Evolutionary conservation across 371 early-diverging fungal species (phyloP).

Genomic region (Syncephalastrum monosporum): DNA sequence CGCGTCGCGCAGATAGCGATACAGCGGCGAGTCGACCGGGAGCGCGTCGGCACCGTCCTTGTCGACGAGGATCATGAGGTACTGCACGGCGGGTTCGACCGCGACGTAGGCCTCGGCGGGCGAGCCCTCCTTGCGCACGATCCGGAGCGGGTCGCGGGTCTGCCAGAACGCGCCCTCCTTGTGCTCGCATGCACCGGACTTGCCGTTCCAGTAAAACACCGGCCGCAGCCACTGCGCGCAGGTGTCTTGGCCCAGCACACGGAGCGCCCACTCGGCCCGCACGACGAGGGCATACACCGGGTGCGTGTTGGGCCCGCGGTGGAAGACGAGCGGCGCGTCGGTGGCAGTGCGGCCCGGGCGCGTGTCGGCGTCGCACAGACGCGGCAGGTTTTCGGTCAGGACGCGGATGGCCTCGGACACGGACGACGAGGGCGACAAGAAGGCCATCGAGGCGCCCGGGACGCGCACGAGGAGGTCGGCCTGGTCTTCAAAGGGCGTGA

Average conservation of each 20-base stretch:
- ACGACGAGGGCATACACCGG: slow-evolving; percentile 68
- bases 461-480: slow-evolving; percentile 11
- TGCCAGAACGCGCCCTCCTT: slow-evolving; percentile 62
- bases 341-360: slow-evolving; percentile 20
- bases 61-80: slow-evolving; percentile 56
- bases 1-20: slow-evolving; percentile 45
- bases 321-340: slow-evolving; percentile 53
- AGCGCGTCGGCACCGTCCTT: slow-evolving; percentile 50
- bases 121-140: slow-evolving; percentile 58
- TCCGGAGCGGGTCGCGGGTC: slow-evolving; percentile 50
- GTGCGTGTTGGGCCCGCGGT: slow-evolving; percentile 67
- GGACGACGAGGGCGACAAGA: slow-evolving; percentile 49
- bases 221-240: slow-evolving; percentile 54
- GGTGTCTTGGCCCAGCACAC: slow-evolving; percentile 43
- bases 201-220: slow-evolving; percentile 68
- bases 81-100: slow-evolving; percentile 16
- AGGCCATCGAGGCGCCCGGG: slow-evolving; percentile 45
- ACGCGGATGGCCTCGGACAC: slow-evolving; percentile 37
- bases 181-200: slow-evolving; percentile 16
- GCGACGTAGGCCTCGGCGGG: slow-evolving; percentile 64
- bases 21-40: slow-evolving; percentile 31
- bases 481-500: slow-evolving; percentile 14
- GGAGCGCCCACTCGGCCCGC: slow-evolving; percentile 54
- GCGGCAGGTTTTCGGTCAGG: slow-evolving; percentile 42
- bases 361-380: slow-evolving; percentile 47